A percentile compares a stretch with the other conserved stretches of the same genome.
Conservation (phyloP, 2,329 filamentous ascomycete genomes). For the Clarireedia hainanense region DNA sequence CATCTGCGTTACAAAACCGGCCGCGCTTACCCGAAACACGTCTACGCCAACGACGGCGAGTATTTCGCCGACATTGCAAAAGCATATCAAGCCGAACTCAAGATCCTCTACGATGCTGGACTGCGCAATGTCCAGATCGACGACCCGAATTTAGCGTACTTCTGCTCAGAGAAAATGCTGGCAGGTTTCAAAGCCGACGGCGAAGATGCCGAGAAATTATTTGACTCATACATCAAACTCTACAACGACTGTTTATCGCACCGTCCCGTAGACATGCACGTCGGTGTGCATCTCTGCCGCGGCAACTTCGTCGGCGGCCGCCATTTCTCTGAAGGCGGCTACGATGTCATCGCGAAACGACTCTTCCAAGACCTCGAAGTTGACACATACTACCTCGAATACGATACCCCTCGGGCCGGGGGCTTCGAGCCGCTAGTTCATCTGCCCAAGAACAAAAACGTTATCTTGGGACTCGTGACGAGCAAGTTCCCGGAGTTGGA, state of each 20-base stretch:
- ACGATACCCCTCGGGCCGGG: constrained; percentile 56
- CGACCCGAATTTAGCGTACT: constrained; percentile 57
- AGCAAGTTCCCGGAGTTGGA: constrained; percentile 56
- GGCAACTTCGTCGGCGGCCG: constrained; percentile 59
- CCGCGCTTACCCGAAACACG: constrained; percentile 41
- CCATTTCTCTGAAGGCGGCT: constrained; percentile 59
- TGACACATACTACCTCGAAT: constrained; percentile 63
- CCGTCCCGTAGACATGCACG: constrained; percentile 61
- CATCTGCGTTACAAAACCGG: constrained; percentile 54
- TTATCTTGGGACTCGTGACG: constrained; percentile 56
- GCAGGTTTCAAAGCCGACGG: constrained; percentile 60
- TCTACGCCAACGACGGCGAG: constrained; percentile 42
- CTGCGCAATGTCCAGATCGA: constrained; percentile 47
- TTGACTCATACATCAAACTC: constrained; percentile 67
- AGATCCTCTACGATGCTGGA: constrained; percentile 44
- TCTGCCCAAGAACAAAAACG: constrained; percentile 52
- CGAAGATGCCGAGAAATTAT: constrained; percentile 62
- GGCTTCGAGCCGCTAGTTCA: constrained; percentile 58
- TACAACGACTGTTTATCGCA: constrained; percentile 65
- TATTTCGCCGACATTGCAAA: constrained; percentile 47
- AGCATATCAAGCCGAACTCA: constrained; percentile 44
- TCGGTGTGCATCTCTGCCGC: constrained; percentile 69
- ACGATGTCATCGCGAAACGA: constrained; percentile 59
- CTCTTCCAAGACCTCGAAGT: constrained; percentile 56
- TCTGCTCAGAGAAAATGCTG: constrained; percentile 66